Evolutionary conservation across 352 stramenopile species (phyloP).

Genomic region (Phytophthora citrophthora): DNA sequence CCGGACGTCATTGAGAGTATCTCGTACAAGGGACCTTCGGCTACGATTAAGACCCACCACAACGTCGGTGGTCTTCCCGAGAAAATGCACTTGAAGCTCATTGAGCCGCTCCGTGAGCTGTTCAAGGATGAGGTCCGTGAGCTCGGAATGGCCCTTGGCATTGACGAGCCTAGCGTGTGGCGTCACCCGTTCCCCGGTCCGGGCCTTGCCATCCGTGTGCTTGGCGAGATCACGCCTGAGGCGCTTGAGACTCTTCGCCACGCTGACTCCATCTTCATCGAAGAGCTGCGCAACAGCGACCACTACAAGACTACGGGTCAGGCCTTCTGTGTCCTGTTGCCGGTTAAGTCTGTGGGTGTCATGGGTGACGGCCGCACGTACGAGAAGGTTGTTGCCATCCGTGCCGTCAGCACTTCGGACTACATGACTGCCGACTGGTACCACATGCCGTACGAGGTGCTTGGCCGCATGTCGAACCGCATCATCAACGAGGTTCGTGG

Average conservation of each 20-base stretch:
- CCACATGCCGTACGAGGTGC: slow-evolving; percentile 98
- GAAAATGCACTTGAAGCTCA: slow-evolving; percentile 99
- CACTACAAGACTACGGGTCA: slow-evolving; percentile 99
- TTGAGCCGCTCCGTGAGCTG: slow-evolving; percentile 98
- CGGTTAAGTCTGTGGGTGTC: slow-evolving; percentile 97
- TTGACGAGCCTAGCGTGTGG: slow-evolving; percentile 98
- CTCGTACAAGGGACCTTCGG: slow-evolving; percentile 98
- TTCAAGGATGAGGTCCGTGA: slow-evolving; percentile 99
- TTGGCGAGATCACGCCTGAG: slow-evolving; percentile 97
- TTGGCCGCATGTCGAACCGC: slow-evolving; percentile 96
- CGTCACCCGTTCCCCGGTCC: slow-evolving; percentile 99
- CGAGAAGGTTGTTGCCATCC: slow-evolving; percentile 95
- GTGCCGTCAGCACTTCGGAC: slow-evolving; percentile 98
- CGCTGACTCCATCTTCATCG: slow-evolving; percentile 98
- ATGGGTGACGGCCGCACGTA: slow-evolving; percentile 99
- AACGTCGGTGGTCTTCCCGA: slow-evolving; percentile 98
- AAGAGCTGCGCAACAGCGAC: slow-evolving; percentile 95
- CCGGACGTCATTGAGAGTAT: slow-evolving; percentile 99
- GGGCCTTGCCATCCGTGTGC: slow-evolving; percentile 97
- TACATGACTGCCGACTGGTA: slow-evolving; percentile 99
- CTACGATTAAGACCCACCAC: slow-evolving; percentile 99
- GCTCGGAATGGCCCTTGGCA: slow-evolving; percentile 97
- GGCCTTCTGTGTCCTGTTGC: slow-evolving; percentile 98
- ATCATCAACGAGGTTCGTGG: slow-evolving; percentile 99
- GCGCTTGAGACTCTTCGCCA: slow-evolving; percentile 96